Evolutionary conservation across 2,329 filamentous ascomycete genomes (phyloP), one percentile per base, ranked within the genome.

Genomic region (Trichoderma breve): DNA sequence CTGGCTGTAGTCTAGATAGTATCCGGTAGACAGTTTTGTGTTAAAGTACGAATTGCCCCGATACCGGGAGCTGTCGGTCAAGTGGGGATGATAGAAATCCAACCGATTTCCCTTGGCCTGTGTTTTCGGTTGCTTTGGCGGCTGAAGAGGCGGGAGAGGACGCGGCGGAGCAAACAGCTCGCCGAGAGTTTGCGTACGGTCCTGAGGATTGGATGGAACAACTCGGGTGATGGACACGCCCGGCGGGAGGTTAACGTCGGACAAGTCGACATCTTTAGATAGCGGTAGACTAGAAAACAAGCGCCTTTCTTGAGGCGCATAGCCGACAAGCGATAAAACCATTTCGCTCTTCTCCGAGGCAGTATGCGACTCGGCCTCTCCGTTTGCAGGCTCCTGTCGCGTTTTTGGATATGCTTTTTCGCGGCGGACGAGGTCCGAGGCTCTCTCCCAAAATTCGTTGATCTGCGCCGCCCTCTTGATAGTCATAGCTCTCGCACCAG

Each of bases 231-330:
- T 76, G 24, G 89, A 89, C 55, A 97, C 88, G 47, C 94, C 93
- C 72, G 89, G 91, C 0, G 95, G 95, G 30, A 98, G 83, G 24
- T 84, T 87, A 47, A 87, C 85, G 77, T 79, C 75, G 60, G 78
- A 75, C 70, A 81, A 71, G 47, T 81, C 77, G 47, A 77, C 72
- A 63, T 80, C 77, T 12, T 77, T 72, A 3, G 80, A 77, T 15
- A 77, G 61, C 9, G 82, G 93, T 64, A 97, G 84, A 80, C 95
- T 97, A 4, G 95, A 97, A 80, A 96, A 98, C 4, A 98, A 84
- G 73, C 95, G 92, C 76, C 90, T 91, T 43, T 92, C 87, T 60
- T 90, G 90, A 2, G 91, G 90, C 53, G 92, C 92, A 75, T 90
- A 92, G 70, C 93, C 94, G 75, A 90, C 91, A 1, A 97, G 84